Evolutionary conservation across 1,284 basidiomycete species (phyloP), one percentile per base, ranked within the genome.

Genomic region (Baeospora myosura): DNA sequence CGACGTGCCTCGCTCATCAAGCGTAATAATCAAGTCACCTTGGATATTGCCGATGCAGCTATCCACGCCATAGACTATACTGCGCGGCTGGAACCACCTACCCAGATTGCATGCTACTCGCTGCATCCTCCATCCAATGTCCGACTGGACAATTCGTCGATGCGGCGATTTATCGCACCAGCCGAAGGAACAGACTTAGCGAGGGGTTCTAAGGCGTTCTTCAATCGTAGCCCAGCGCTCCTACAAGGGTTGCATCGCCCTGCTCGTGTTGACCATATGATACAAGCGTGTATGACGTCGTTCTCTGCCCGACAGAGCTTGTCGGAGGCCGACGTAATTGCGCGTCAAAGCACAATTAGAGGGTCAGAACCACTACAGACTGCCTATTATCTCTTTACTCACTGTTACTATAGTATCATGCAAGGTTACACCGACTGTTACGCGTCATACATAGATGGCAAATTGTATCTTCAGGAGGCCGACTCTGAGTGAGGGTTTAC

Each of bases 391-490:
- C 33, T 28, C 34, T 22, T 26, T 38, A 11, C 28, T 29, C 21
- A 28, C 23, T 22, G 3, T 23, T 20, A 21, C 31, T 29, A 14
- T 23, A 49, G 47, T 8, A 21, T 49, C 14, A 17, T 49, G n/a
- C 39, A 35, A 17, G 35, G 44, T 4, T 31, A 44, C 8, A 46
- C 42, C 8, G 18, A 35, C 4, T 51, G 51, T 38, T 46, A 51
- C 34, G 53, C 44, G 36, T 55, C 49, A 7, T 53, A 42, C 28
- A 44, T 41, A 5, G 40, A 47, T 8, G 53, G 53, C 11, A 48
- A 46, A 18, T 35, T 55, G 21, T 53, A 49, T 41, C 24, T 52
- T 20, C 45, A 52, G 36, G 42, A 41, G 3, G 39, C n/a, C 12
- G 17, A 8, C 29, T 33, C 18, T 37, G 29, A 21, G 17, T 17